These are phyloP conservation scores for Pholiota conissans DNA, from an alignment of 768 basidiomycete genomes.

Conservation along the genomic window DNA sequence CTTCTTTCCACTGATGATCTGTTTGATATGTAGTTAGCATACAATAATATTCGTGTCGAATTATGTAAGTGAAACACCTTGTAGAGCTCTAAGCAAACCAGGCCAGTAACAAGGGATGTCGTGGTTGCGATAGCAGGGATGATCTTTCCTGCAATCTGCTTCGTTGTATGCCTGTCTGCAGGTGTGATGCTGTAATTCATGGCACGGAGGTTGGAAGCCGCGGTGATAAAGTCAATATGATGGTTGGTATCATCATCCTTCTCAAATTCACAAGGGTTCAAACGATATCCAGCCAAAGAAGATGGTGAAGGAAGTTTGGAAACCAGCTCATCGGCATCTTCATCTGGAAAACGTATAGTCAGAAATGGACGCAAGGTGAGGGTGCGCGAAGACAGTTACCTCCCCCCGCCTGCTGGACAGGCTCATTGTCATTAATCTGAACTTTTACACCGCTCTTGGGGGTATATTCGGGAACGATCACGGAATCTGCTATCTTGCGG, in stretches of 20 bases:
- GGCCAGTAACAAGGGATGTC: slow-evolving; percentile 91
- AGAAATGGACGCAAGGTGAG: background rate
- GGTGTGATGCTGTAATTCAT: slow-evolving; percentile 88
- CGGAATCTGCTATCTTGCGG: slow-evolving; percentile 79
- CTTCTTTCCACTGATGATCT: slow-evolving; percentile 96
- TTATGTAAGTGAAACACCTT: slow-evolving; percentile 55
- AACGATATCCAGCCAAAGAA: slow-evolving; percentile 92
- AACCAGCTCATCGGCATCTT: slow-evolving; percentile 54
- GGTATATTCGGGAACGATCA: slow-evolving; percentile 89
- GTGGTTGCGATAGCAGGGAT: slow-evolving; percentile 99
- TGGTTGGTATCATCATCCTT: slow-evolving; percentile 98
- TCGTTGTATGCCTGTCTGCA: slow-evolving; percentile 90
- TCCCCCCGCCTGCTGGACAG: slow-evolving; percentile 58
- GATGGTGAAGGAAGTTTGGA: slow-evolving; percentile 85
- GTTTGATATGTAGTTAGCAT: background rate
- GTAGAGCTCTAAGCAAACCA: slow-evolving; percentile 95
- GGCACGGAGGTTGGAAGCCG: slow-evolving; percentile 94
- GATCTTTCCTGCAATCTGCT: slow-evolving; percentile 98
- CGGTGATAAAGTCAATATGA: slow-evolving; percentile 99
- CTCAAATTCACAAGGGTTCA: slow-evolving; percentile 95
- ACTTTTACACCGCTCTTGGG: slow-evolving; percentile 91
- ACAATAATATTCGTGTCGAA: background rate
- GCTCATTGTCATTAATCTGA: slow-evolving; percentile 91
- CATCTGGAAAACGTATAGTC: slow-evolving; percentile 33
- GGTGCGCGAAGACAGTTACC: slow-evolving; percentile 16